Conservation (phyloP, 805 yeast species). For the Lipomyces chichibuensis region DNA sequence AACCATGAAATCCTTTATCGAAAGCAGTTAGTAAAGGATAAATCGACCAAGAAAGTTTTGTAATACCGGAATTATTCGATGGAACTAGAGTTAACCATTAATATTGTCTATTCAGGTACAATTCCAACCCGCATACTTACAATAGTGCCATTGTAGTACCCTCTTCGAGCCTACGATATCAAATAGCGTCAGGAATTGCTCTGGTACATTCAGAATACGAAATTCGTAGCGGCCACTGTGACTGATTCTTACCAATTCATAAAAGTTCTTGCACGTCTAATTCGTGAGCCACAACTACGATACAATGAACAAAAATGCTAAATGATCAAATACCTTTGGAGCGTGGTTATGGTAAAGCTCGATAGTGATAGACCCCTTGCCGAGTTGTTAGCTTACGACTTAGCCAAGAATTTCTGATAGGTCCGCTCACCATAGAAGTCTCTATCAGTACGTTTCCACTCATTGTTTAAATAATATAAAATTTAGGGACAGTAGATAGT, state of each 20-base stretch:
- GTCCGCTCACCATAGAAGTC: constrained; percentile 30
- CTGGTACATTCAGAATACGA: not conserved
- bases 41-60: not conserved
- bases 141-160: constrained; percentile 42
- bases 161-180: constrained; percentile 37
- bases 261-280: constrained; percentile 35
- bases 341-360: constrained; percentile 41
- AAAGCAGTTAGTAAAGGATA: constrained; percentile 18
- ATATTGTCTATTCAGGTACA: not conserved
- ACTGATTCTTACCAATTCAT: constrained; percentile 25
- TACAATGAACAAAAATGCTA: not conserved
- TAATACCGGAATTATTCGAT: constrained; percentile 38
- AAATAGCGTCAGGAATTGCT: not conserved
- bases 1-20: constrained; percentile 41
- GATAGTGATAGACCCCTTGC: constrained; percentile 38
- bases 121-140: constrained; percentile 16
- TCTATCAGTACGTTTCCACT: constrained; percentile 29
- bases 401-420: not conserved
- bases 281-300: not conserved
- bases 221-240: too few relatives aligned
- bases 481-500: not conserved
- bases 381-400: not conserved
- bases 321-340: constrained; percentile 35
- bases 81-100: constrained; percentile 32
- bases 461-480: constrained; percentile 10